Evolutionary conservation across 73 alveolate species (phyloP).

Genomic region (Diophrys appendiculata): DNA sequence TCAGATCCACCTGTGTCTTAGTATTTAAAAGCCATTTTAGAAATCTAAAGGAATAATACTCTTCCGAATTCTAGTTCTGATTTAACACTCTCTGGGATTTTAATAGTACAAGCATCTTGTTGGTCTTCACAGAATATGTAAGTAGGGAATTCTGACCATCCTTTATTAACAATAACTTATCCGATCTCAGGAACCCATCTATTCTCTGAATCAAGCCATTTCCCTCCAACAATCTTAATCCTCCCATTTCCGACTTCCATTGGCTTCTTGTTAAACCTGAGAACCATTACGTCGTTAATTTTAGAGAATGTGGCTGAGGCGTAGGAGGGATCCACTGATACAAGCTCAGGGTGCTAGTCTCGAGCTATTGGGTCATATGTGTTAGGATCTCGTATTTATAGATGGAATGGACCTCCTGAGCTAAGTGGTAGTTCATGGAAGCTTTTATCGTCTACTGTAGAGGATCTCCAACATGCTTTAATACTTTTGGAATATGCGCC

Average conservation of each 20-base stretch:
- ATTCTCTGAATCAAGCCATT: background rate
- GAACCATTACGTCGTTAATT: background rate
- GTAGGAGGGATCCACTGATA: background rate
- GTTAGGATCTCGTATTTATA: background rate
- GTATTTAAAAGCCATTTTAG: background rate
- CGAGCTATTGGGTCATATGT: background rate
- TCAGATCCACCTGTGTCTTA: background rate
- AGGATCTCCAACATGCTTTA: too few relatives aligned
- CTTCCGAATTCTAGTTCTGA: background rate
- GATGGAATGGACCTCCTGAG: background rate
- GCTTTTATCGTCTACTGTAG: background rate
- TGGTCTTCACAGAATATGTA: background rate
- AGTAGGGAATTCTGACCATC: background rate
- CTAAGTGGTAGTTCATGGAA: background rate
- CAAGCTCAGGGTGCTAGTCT: background rate
- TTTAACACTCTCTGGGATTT: background rate
- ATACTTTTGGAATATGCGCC: too few relatives aligned
- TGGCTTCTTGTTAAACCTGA: background rate
- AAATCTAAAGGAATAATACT: background rate
- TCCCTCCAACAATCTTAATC: background rate
- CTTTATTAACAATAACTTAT: background rate
- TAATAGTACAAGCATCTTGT: background rate
- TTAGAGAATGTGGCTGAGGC: background rate
- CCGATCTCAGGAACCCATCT: background rate
- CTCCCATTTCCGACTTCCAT: background rate